Evolutionary conservation across 345 rosid species (phyloP), one percentile per base, ranked within the genome.

Genomic region (Eucalyptus tenuipes): DNA sequence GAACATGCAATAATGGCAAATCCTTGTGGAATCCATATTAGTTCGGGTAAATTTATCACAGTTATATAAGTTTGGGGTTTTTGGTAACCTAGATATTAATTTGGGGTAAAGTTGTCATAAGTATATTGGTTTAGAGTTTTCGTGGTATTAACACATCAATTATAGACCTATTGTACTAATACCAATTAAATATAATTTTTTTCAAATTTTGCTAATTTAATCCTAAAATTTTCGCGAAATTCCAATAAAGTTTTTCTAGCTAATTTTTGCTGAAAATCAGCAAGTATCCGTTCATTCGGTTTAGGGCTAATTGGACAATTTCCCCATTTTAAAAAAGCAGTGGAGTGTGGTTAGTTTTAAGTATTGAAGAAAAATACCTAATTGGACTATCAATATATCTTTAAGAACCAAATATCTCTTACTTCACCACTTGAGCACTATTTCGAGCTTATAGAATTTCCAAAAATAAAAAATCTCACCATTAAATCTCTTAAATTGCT

Each of bases 31-130:
- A 22, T 55, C 6, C 29, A 0, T 55, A 55, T 55, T 27, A 55
- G 8, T 0, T 55, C 0, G 1, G 1, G 6, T 55, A 8, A 55
- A 55, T 55, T 55, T 9, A 4, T 55, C 29, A 55, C 0, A 55
- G 0, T 13, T 55, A 24, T 55, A 55, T 24, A 12, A 24, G 27
- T 55, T 55, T 55, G 6, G 2, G 8, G 13, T 55, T 55, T 55
- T 55, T 24, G 29, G 61, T 55, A 55, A 55, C 1, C 0, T 55
- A 55, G 24, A 24, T 22, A 55, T 55, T 55, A 55, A 10, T 4
- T 55, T 1, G 29, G 29, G 29, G 1, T 55, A 1, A 55, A 55
- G 29, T 55, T 55, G 61, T 55, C 13, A 55, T 8, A 55, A 55
- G 13, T 22, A 55, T 55, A 55, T 55, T 24, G 8, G 29, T 22